phyloP scores from a whole-genome alignment of 1,284 basidiomycete genomes.

The Cryptococcus maquisensis region DNA sequence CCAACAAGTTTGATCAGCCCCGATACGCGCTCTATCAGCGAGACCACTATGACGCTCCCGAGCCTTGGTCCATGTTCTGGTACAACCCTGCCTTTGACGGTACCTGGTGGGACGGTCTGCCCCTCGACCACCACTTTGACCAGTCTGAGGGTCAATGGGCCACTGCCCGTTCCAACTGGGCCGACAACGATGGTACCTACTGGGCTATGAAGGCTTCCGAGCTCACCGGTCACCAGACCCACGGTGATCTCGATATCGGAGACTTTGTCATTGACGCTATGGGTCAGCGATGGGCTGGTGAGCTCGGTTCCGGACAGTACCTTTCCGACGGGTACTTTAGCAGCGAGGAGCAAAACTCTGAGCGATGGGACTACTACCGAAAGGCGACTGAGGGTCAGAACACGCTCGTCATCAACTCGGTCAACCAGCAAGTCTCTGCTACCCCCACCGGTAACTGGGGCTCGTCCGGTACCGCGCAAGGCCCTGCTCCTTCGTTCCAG shows the following conservation, averaged over 20 bases:
- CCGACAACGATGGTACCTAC: conserved; percentile 74
- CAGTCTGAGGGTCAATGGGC: conserved; percentile 72
- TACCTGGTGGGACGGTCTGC: conserved; percentile 83
- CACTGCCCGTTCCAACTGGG: conserved; percentile 89
- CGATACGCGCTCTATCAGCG: conserved; percentile 84
- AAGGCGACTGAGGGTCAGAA: conserved; percentile 98
- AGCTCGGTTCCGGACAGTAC: conserved; percentile 87
- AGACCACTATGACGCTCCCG: conserved; percentile 80
- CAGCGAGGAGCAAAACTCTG: conserved; percentile 61
- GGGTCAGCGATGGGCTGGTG: conserved; percentile 92
- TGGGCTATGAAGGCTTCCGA: conserved; percentile 84
- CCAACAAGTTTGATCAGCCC: conserved; percentile 62
- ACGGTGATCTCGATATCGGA: conserved; percentile 88
- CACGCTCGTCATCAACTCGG: conserved; percentile 71
- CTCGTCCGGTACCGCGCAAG: conserved; percentile 65
- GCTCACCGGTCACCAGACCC: conserved; percentile 75
- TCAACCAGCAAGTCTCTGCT: conserved; percentile 77
- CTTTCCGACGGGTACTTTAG: conserved; percentile 66
- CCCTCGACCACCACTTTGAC: conserved; percentile 79
- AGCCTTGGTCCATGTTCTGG: conserved; percentile 98
- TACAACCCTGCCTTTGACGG: conserved; percentile 78
- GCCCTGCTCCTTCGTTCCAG: conserved; percentile 60
- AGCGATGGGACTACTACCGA: conserved; percentile 87
- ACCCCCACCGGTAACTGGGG: conserved; percentile 59
- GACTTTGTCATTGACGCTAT: conserved; percentile 95